These are phyloP conservation scores for Fusarium hainanense DNA, from an alignment of 2,329 filamentous ascomycete species.

Conservation along the genomic window DNA sequence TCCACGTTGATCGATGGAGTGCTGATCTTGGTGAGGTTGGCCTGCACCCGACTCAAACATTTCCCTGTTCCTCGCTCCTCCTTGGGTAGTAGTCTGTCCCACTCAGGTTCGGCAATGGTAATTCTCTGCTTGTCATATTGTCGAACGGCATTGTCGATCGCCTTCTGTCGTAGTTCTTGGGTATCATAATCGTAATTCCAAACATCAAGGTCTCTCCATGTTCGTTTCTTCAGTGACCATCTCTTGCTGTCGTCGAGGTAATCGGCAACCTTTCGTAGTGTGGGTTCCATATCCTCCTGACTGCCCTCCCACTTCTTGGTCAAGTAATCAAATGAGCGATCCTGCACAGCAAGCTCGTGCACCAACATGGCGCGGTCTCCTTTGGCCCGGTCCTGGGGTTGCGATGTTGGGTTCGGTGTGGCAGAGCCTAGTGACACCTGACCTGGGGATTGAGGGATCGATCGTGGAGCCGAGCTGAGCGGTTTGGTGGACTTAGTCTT, in stretches of 20 bases:
- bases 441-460: constrained; percentile 65
- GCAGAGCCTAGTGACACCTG: constrained; percentile 66
- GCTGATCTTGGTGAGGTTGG: constrained; percentile 64
- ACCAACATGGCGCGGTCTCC: constrained; percentile 65
- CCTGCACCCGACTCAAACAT: constrained; percentile 70
- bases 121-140: constrained; percentile 70
- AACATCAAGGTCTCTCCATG: constrained; percentile 73
- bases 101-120: constrained; percentile 66
- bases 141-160: constrained; percentile 70
- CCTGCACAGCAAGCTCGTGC: constrained; percentile 68
- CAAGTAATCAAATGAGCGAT: constrained; percentile 63
- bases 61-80: constrained; percentile 69
- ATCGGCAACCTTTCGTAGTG: constrained; percentile 69
- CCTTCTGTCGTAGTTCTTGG: constrained; percentile 66
- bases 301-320: constrained; percentile 62
- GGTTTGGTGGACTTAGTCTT: constrained; percentile 59
- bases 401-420: constrained; percentile 61
- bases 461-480: constrained; percentile 54
- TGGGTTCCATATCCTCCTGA: constrained; percentile 64
- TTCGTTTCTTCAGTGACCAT: constrained; percentile 67
- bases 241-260: constrained; percentile 60
- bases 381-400: constrained; percentile 64
- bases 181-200: constrained; percentile 69
- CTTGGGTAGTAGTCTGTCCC: constrained; percentile 69
- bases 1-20: constrained; percentile 62